Percentiles rank a stretch among this genome's conserved stretches.
Conservation (phyloP, 176 grass and related monocot species). For the Aegilops speltoides region DNA sequence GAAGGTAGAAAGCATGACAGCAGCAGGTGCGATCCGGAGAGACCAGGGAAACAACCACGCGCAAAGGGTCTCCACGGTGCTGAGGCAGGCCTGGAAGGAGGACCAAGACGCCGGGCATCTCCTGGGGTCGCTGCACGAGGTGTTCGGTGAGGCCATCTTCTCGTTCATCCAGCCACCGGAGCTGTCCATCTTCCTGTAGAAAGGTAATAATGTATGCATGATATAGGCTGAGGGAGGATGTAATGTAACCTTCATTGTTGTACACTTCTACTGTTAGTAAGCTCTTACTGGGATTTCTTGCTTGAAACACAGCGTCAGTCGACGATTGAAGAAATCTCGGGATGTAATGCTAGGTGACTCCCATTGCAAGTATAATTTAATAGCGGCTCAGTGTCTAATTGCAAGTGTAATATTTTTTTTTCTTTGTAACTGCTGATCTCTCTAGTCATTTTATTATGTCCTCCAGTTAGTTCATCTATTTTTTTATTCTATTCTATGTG, state of each 20-base stretch:
- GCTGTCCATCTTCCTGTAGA: slow-evolving; percentile 64
- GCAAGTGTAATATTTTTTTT: neutral
- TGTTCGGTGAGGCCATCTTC: slow-evolving; percentile 82
- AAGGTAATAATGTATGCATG: neutral
- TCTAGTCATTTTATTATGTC: neutral
- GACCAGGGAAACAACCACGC: slow-evolving; percentile 33
- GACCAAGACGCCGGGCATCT: slow-evolving; percentile 70
- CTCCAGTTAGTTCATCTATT: neutral
- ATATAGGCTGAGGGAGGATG: neutral
- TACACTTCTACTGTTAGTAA: neutral
- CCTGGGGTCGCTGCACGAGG: slow-evolving; percentile 49
- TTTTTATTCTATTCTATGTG: neutral
- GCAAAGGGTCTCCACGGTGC: slow-evolving; percentile 48
- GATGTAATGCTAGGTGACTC: neutral
- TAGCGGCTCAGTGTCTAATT: neutral
- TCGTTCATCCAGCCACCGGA: slow-evolving; percentile 77
- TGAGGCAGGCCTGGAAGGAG: slow-evolving; percentile 94
- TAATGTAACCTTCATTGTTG: neutral
- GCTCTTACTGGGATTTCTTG: neutral
- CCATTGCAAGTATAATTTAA: neutral
- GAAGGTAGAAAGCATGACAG: slow-evolving; percentile 8
- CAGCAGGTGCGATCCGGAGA: slow-evolving; percentile 31
- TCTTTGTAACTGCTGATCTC: neutral
- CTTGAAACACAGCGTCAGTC: neutral
- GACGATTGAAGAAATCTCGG: neutral